phyloP scores from a whole-genome alignment of 805 yeast genomes.

The Wickerhamiella slavikovae region DNA sequence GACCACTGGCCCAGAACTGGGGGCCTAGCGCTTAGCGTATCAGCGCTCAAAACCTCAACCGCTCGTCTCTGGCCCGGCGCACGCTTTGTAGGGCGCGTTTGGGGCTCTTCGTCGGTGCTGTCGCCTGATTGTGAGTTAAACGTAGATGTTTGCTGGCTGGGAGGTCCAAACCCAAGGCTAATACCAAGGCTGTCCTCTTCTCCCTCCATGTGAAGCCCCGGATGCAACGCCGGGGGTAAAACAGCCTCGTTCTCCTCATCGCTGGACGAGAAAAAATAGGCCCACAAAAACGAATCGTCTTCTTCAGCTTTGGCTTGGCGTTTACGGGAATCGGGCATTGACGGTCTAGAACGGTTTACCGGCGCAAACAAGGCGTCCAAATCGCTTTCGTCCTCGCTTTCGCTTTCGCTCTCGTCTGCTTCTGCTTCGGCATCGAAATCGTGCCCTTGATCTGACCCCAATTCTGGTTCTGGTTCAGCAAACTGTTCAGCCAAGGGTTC shows the following conservation, averaged over 20 bases:
- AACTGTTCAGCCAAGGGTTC: background rate
- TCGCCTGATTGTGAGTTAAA: constrained; percentile 37
- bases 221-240: too few relatives aligned
- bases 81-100: constrained; percentile 46
- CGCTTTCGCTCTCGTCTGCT: constrained; percentile 8
- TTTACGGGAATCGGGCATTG: constrained; percentile 2
- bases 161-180: too few relatives aligned
- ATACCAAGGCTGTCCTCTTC: constrained; percentile 6
- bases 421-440: constrained; percentile 14
- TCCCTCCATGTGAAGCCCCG: constrained; percentile 7
- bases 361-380: constrained; percentile 9
- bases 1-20: constrained; percentile 83
- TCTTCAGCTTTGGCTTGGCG: constrained; percentile 13
- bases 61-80: constrained; percentile 58
- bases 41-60: constrained; percentile 82
- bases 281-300: constrained; percentile 56
- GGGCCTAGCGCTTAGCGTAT: constrained; percentile 68
- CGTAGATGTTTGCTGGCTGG: background rate
- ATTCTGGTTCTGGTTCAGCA: constrained; percentile 5
- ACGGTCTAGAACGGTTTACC: constrained; percentile 1
- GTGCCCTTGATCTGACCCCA: constrained; percentile 14
- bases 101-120: constrained; percentile 84
- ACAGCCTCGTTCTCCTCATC: constrained; percentile 14
- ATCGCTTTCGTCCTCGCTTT: constrained; percentile 10
- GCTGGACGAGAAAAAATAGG: constrained; percentile 40